Evolutionary conservation across 2,329 filamentous ascomycete genomes (phyloP), one percentile per base, ranked within the genome.

Genomic region (Trichoderma cornu-damae): DNA sequence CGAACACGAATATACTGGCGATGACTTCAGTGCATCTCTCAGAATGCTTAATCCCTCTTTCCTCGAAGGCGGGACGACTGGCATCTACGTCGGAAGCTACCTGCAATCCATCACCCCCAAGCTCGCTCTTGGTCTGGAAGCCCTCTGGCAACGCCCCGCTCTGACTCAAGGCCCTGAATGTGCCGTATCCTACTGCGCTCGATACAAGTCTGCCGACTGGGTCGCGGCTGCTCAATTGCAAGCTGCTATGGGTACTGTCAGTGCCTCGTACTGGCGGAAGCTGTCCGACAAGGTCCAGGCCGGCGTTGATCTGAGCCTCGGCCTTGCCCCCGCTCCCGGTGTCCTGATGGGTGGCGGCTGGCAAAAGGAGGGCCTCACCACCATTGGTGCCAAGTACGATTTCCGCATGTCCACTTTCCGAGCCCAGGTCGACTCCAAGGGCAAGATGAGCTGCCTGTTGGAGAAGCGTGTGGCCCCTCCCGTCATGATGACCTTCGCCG

Each of bases 1-100:
- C 71, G 94, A 99, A 73, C 90, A 96, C 72, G 94, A 99, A 77
- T 97, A 96, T 77, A 89, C 85, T 20, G 94, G 94, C 70, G 79
- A 84, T 67, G 94, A 99, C 75, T 99, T 99, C 76, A 93, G 89
- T 43, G 90, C 91, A 22, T 93, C 89, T 40, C 70, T 99, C 66
- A 99, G 97, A 79, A 86, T 90, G 69, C 83, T 97, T 70, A 97
- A 97, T 79, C 94, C 94, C n/a, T 96, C 91, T 5, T 79, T 87
- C 64, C 83, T 99, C 53, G 92, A 97, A 71, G 93, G 94, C 59
- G 90, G 91, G 57, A 75, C 96, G 51, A 99, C 93, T 24, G 94
- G 94, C 67, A 96, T 97, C 75, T 90, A 90, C 72, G 92, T 99
- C 68, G 92, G 90, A 66, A 94, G 89, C 78, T 97, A 97, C 76